Base-by-base conservation (phyloP, 129 eudicot genomes). In the Centaurea solstitialis region DNA sequence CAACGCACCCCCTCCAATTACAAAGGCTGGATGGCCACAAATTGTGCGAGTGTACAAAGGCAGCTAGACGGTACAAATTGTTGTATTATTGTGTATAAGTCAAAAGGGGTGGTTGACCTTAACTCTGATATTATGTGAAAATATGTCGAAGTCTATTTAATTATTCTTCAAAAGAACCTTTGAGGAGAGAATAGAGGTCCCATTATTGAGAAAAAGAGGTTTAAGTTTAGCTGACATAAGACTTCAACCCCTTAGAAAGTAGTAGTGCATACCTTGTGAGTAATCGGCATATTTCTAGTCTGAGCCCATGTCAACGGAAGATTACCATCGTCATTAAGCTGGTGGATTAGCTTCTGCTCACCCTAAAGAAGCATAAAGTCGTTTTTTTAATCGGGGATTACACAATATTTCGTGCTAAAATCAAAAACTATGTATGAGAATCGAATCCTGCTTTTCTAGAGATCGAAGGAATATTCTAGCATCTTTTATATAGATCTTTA, bases 281-380 rank as follows among this genome's bases (percentile, higher is more conserved):
- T 87, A 74, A 82, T 59, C 13, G 93, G 90, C 93, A 89, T 89
- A 39, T 87, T 85, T 75, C 93, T 87, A 74, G 93, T 87, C n/a
- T 89, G 90, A 45, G 81, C 69, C 93, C 93, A 89, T 79, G 93
- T 82, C 87, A 89, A 80, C 35, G 65, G 81, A 68, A 64, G 75
- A 76, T 80, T 75, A 50, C 86, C 83, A 35, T 80, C 81, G 11
- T 79, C 78, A 73, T 87, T 89, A 40, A 59, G 75, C 70, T 73
- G 45, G 69, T 80, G 68, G 57, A 89, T 85, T 41, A n/a, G 79
- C 84, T 68, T 85, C 83, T 89, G 93, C 68, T 89, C 93, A 73
- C 80, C 90, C 93, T 89, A 85, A 87, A 85, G 24, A 74, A 39
- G 41, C 73, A 81, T 65, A 70, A 73, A 80, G 47, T 74, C 53